A percentile compares a stretch with the other conserved stretches of the same genome.
phyloP scores from a whole-genome alignment of 495 filamentous ascomycete genomes.

The Talaromyces thailandensis region DNA sequence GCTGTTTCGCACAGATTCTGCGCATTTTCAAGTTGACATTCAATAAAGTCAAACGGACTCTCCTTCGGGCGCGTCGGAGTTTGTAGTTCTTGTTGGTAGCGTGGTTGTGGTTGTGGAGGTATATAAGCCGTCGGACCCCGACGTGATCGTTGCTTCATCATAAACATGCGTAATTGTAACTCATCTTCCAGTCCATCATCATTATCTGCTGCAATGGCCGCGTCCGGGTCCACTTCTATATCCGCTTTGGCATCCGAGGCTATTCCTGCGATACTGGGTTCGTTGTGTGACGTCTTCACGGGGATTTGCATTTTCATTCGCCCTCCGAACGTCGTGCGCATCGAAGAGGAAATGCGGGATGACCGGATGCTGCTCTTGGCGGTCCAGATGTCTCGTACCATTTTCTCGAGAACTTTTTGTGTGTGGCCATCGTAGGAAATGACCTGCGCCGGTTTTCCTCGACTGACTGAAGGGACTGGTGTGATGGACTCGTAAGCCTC shows the following conservation, averaged over 20 bases:
- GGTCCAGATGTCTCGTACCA: constrained; percentile 5
- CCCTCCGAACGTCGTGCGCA: not conserved
- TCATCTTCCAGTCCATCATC: not conserved
- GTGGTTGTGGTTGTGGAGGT: not conserved
- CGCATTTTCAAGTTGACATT: constrained; percentile 3
- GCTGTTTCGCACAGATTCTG: constrained; percentile 7
- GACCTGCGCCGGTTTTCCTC: not conserved
- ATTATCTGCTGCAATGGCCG: not conserved
- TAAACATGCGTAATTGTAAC: not conserved
- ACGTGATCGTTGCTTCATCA: not conserved
- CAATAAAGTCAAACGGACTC: constrained; percentile 5
- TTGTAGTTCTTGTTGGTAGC: not conserved
- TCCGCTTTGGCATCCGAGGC: not conserved
- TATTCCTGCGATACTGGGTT: not conserved
- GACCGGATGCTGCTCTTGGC: constrained; percentile 6
- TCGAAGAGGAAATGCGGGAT: not conserved
- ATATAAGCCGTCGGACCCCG: not conserved
- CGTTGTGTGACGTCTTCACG: not conserved
- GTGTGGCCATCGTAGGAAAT: constrained; percentile 6
- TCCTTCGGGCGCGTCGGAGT: not conserved
- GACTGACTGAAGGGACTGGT: not conserved
- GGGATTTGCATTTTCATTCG: not conserved
- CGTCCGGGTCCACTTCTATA: not conserved
- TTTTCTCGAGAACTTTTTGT: constrained; percentile 5
- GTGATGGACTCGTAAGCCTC: not conserved